Conservation (phyloP, 495 filamentous ascomycete species). For the Xylaria palmicola region DNA sequence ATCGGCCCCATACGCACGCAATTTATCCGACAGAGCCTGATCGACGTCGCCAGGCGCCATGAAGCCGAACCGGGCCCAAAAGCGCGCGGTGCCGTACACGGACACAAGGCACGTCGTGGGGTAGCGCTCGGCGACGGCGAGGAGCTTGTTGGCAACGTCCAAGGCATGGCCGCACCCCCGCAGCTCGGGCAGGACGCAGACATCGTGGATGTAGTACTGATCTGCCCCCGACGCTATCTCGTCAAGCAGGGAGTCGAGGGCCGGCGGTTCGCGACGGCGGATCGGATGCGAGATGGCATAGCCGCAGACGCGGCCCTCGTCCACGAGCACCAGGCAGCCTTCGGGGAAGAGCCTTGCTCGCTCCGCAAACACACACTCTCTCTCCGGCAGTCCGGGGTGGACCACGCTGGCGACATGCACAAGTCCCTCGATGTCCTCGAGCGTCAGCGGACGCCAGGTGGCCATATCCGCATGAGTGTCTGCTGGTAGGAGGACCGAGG, state of each 20-base stretch:
- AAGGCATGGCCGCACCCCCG: constrained; percentile 27
- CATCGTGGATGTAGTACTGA: constrained; percentile 40
- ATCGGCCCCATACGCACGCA: constrained; percentile 29
- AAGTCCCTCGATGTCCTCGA: constrained; percentile 23
- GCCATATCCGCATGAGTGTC: constrained; percentile 9
- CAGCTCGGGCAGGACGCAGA: constrained; percentile 29
- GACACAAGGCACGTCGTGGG: constrained; percentile 30
- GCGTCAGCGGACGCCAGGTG: constrained; percentile 21
- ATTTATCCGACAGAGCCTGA: constrained; percentile 26
- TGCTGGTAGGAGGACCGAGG: too few relatives aligned
- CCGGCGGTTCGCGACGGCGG: constrained; percentile 28
- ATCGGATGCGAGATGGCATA: constrained; percentile 41
- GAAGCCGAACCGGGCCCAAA: constrained; percentile 39
- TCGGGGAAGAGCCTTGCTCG: constrained; percentile 32
- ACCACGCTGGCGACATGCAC: constrained; percentile 23
- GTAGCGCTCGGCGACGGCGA: constrained; percentile 21
- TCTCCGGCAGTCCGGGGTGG: constrained; percentile 33
- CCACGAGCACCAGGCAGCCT: constrained; percentile 31
- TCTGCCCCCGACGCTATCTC: constrained; percentile 15
- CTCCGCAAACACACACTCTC: constrained; percentile 27
- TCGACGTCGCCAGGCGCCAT: constrained; percentile 7
- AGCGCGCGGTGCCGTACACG: constrained; percentile 35
- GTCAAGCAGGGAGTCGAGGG: constrained; percentile 31
- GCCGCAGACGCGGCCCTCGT: constrained; percentile 25
- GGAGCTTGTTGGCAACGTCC: constrained; percentile 18